Conservation (phyloP, 2,329 filamentous ascomycete species). For the Gaeumannomyces tritici region DNA sequence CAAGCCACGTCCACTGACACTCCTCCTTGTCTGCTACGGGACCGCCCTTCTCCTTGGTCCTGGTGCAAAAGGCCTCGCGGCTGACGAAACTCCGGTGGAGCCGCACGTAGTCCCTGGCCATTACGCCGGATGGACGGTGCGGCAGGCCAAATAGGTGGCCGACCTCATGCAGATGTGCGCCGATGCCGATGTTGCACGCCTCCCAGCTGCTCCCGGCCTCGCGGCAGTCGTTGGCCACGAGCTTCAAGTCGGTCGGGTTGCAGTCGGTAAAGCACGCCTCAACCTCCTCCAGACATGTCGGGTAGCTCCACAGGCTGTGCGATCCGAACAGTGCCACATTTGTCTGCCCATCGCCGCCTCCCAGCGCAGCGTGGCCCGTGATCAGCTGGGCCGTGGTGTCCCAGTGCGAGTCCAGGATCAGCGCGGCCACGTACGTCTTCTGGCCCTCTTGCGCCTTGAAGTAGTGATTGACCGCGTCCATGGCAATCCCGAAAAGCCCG, state of each 20-base stretch:
- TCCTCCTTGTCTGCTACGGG: slow-evolving; percentile 70
- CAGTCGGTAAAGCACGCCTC: slow-evolving; percentile 84
- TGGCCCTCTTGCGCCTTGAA: slow-evolving; percentile 69
- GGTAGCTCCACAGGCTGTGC: slow-evolving; percentile 85
- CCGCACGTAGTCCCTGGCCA: slow-evolving; percentile 79
- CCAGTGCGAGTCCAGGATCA: slow-evolving; percentile 86
- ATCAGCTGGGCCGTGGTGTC: slow-evolving; percentile 62
- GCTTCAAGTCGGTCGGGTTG: slow-evolving; percentile 72
- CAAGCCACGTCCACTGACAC: slow-evolving; percentile 84
- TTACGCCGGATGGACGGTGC: slow-evolving; percentile 83
- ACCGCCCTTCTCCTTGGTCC: slow-evolving; percentile 75
- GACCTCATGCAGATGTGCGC: slow-evolving; percentile 83
- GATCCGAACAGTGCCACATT: slow-evolving; percentile 88
- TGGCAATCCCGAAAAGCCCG: slow-evolving; percentile 68
- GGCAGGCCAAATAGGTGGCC: slow-evolving; percentile 87
- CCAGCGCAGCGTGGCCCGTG: slow-evolving; percentile 75
- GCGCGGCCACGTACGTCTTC: slow-evolving; percentile 77
- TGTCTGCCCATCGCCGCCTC: slow-evolving; percentile 61
- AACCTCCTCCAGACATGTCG: slow-evolving; percentile 79
- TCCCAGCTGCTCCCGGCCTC: slow-evolving; percentile 91
- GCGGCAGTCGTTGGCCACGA: slow-evolving; percentile 76
- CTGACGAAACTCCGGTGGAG: slow-evolving; percentile 76
- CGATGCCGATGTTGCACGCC: slow-evolving; percentile 87
- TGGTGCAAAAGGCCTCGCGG: slow-evolving; percentile 76
- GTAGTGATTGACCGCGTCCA: slow-evolving; percentile 66